Evolutionary conservation across 139 green algal genomes (phyloP).

Genomic region (Zygnema circumcarinatum): DNA sequence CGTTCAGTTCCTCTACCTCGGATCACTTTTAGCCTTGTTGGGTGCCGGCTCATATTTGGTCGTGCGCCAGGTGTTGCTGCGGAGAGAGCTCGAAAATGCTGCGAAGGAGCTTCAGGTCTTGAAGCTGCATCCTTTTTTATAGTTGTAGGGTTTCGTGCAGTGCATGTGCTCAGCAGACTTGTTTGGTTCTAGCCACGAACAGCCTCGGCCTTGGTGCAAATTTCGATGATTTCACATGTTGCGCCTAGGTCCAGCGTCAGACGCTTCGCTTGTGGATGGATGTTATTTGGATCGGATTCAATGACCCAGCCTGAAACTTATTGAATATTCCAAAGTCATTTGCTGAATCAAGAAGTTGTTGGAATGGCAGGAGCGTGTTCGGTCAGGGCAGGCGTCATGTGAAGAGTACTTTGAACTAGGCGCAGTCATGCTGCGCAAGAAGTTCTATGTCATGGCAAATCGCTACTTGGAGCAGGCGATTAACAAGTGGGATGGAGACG

Average conservation of each 20-base stretch:
- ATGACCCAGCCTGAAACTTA: too few species aligned
- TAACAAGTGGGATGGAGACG: constrained; percentile 89
- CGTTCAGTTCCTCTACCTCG: constrained; percentile 91
- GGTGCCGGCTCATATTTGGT: constrained; percentile 88
- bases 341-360: too few species aligned
- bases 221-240: too few species aligned
- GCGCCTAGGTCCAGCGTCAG: too few species aligned
- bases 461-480: constrained; percentile 71
- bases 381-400: constrained; percentile 78
- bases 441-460: constrained; percentile 89
- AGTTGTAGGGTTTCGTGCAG: not conserved
- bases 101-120: constrained; percentile 91
- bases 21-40: constrained; percentile 86
- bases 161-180: not conserved
- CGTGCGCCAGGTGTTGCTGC: constrained; percentile 92
- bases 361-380: constrained; percentile 78
- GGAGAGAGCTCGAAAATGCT: constrained; percentile 92
- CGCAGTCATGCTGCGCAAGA: constrained; percentile 95
- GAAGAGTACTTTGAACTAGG: constrained; percentile 98
- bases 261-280: too few species aligned
- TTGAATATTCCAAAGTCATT: too few species aligned
- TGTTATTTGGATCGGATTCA: not conserved
- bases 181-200: not conserved
- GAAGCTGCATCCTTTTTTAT: constrained; percentile 1
- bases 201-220: not conserved